Percentiles rank a stretch among this genome's conserved stretches.
Conservation (phyloP, 2,329 filamentous ascomycete genomes). For the Trichoderma sp. region DNA sequence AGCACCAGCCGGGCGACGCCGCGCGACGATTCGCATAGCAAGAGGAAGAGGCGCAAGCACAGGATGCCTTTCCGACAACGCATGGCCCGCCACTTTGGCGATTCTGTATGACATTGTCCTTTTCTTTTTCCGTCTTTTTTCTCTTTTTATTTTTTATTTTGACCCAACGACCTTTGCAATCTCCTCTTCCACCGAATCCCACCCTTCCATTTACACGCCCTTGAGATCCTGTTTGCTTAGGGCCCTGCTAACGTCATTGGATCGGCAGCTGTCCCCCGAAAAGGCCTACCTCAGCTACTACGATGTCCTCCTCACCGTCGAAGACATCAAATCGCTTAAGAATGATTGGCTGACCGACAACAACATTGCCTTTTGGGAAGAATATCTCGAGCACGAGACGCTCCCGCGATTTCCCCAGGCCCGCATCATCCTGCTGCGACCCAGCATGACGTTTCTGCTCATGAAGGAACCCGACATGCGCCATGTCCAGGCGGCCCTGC, state of each 20-base stretch:
- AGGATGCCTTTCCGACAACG: conserved; percentile 44
- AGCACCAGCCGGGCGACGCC: conserved; percentile 4
- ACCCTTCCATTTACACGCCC: not conserved
- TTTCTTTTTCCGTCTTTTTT: not conserved
- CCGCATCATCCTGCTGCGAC: conserved; percentile 85
- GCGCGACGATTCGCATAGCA: conserved; percentile 17
- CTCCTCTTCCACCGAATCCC: not conserved
- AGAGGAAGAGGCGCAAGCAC: conserved; percentile 24
- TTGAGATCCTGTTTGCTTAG: no score
- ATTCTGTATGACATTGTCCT: conserved; percentile 40
- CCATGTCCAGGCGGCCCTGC: conserved; percentile 67
- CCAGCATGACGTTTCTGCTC: conserved; percentile 89
- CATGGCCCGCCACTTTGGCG: conserved; percentile 51
- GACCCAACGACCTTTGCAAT: no score
- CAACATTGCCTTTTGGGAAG: conserved; percentile 97
- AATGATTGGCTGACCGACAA: conserved; percentile 98
- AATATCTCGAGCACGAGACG: conserved; percentile 90
- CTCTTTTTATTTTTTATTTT: not conserved
- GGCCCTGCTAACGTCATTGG: conserved; percentile 14
- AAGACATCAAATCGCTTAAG: conserved; percentile 85
- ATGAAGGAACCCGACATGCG: conserved; percentile 68
- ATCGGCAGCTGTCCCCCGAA: conserved; percentile 49
- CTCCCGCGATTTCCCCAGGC: conserved; percentile 78
- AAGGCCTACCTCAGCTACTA: conserved; percentile 46
- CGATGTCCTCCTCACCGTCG: conserved; percentile 65